A percentile compares a stretch with the other conserved stretches of the same genome.
phyloP scores from a whole-genome alignment of 257 asterid genomes.

The Thymus mandschuricus region DNA sequence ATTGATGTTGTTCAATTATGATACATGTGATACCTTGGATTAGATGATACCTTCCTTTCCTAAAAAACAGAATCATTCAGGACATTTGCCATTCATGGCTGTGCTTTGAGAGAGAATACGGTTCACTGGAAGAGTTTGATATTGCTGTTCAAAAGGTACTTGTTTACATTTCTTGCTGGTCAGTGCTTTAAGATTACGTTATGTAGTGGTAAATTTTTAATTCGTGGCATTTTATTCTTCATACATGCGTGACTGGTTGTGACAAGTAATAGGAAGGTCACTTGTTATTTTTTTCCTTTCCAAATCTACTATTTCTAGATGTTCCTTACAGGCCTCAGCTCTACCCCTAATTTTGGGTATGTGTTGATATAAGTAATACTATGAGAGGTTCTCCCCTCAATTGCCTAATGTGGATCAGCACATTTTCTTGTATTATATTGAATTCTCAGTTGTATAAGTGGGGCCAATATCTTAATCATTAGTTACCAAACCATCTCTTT shows the following conservation, averaged over 20 bases:
- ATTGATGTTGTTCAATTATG: conserved; percentile 30
- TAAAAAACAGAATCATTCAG: conserved; percentile 91
- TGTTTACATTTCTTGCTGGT: conserved; percentile 22
- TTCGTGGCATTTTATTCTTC: conserved; percentile 9
- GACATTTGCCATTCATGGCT: conserved; percentile 92
- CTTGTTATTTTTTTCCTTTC: neutral
- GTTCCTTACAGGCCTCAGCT: neutral
- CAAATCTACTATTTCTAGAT: conserved; percentile 3
- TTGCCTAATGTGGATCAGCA: neutral
- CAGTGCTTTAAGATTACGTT: neutral
- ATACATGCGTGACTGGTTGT: conserved; percentile 12
- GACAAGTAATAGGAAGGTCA: conserved; percentile 7
- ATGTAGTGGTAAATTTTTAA: neutral
- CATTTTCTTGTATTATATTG: no score
- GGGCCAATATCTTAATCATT: no score
- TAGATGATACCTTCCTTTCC: conserved; percentile 70
- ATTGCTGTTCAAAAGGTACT: conserved; percentile 83
- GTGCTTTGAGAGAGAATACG: conserved; percentile 93
- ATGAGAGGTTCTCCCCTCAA: neutral
- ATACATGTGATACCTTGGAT: conserved; percentile 47
- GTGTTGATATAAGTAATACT: neutral
- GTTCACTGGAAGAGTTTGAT: conserved; percentile 83
- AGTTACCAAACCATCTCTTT: no score
- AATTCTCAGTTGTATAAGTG: no score
- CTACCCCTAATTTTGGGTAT: neutral